phyloP scores from a whole-genome alignment of 306 rosid species.

The Vigna radiata region DNA sequence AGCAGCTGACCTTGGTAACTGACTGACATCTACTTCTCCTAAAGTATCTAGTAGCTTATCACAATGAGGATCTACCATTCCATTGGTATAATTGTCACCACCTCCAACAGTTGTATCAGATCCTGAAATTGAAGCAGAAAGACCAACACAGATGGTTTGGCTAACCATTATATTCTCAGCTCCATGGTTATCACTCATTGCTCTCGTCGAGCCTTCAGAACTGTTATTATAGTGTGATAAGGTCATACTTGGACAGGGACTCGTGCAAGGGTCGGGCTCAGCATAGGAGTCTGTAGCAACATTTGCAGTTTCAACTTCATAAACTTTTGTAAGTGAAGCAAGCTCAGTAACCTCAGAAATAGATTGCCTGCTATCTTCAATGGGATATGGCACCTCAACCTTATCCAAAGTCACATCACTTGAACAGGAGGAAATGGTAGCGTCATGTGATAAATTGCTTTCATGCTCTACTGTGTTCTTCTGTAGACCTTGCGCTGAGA shows the following conservation, averaged over 20 bases:
- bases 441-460: constrained; percentile 34
- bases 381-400: constrained; percentile 43
- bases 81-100: constrained; percentile 31
- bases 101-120: constrained; percentile 37
- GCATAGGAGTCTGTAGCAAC: constrained; percentile 41
- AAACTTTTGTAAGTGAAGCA: constrained; percentile 43
- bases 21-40: constrained; percentile 44
- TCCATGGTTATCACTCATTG: constrained; percentile 32
- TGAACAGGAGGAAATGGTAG: constrained; percentile 40
- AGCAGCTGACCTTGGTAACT: constrained; percentile 39
- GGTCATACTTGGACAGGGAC: constrained; percentile 28
- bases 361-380: constrained; percentile 36
- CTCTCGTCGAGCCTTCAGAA: constrained; percentile 41
- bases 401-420: constrained; percentile 40
- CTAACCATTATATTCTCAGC: constrained; percentile 41
- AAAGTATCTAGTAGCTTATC: constrained; percentile 46
- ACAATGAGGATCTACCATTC: constrained; percentile 38
- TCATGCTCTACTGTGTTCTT: constrained; percentile 26
- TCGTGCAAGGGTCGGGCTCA: constrained; percentile 43
- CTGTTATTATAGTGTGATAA: constrained; percentile 31
- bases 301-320: constrained; percentile 44
- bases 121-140: constrained; percentile 39
- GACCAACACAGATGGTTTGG: constrained; percentile 40
- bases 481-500: constrained; percentile 24
- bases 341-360: constrained; percentile 35